Percentiles rank a stretch among this genome's conserved stretches.
Conservation (phyloP, 371 early-diverging fungal species). For the Rhizomucor miehei region DNA sequence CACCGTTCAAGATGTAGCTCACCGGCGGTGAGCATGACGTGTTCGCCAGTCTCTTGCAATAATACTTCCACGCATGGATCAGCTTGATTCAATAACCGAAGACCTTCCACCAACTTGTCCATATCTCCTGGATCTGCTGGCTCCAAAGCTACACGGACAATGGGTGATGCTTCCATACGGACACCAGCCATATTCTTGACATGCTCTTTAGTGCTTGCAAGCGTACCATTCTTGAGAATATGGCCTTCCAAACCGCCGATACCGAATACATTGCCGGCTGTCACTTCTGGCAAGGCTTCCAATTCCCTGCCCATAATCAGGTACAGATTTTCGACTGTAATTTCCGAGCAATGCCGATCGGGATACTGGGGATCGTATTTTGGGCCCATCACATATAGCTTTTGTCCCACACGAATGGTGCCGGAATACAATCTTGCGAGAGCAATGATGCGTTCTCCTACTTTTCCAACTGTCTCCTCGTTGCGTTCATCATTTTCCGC, state of each 20-base stretch:
- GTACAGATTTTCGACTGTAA: constrained; percentile 77
- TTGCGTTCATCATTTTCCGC: constrained; percentile 32
- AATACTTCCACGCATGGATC: constrained; percentile 93
- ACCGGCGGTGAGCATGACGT: constrained; percentile 93
- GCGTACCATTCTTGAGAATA: constrained; percentile 89
- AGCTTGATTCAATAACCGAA: constrained; percentile 87
- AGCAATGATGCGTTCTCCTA: constrained; percentile 72
- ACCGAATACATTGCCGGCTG: constrained; percentile 96
- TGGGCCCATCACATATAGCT: constrained; percentile 87
- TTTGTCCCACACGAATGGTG: constrained; percentile 82
- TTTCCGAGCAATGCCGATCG: constrained; percentile 60
- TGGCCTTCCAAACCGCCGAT: constrained; percentile 89
- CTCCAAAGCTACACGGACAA: constrained; percentile 96
- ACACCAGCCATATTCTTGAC: constrained; percentile 59
- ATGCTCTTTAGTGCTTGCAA: constrained; percentile 62
- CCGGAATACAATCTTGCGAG: constrained; percentile 95
- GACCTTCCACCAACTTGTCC: constrained; percentile 80
- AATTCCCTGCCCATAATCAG: constrained; percentile 97
- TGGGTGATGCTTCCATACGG: constrained; percentile 65
- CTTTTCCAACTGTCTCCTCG: constrained; percentile 22
- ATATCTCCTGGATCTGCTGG: constrained; percentile 86
- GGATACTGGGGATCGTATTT: constrained; percentile 82
- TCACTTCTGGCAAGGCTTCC: constrained; percentile 75
- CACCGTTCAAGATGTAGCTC: constrained; percentile 97
- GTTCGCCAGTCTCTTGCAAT: constrained; percentile 94